These are phyloP conservation scores for Fagopyrum esculentum DNA, from an alignment of 148 eudicot species.

Conservation along the genomic window DNA sequence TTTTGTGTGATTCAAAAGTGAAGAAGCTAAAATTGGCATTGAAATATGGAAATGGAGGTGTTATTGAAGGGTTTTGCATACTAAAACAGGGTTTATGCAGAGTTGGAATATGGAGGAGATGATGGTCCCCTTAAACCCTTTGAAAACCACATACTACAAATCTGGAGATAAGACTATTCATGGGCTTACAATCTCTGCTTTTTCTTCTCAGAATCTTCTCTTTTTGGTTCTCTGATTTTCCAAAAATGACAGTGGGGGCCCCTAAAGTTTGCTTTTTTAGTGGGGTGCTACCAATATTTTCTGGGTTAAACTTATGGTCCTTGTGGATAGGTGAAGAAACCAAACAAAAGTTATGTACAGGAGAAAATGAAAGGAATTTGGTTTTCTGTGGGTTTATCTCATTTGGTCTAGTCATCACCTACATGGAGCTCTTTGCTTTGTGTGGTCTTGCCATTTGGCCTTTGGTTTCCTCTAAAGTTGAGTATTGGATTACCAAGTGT, in stretches of 20 bases:
- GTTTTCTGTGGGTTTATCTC: background rate
- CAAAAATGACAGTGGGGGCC: background rate
- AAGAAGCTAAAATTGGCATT: background rate
- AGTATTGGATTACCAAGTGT: too few relatives aligned
- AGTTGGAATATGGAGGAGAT: background rate
- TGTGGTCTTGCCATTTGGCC: slow-evolving; percentile 5
- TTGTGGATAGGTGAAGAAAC: background rate
- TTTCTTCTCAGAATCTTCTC: background rate
- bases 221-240: background rate
- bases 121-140: slow-evolving; percentile 1
- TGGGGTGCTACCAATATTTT: slow-evolving; percentile 2
- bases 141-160: background rate
- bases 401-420: slow-evolving; percentile 7
- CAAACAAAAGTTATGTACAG: background rate
- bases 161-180: slow-evolving; percentile 5
- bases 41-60: background rate
- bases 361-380: background rate
- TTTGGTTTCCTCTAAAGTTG: background rate
- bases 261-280: slow-evolving; percentile 3
- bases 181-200: background rate
- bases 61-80: background rate
- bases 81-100: background rate
- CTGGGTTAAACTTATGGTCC: background rate
- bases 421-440: background rate
- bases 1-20: background rate